Percentiles rank a stretch among this genome's conserved stretches.
Evolutionary conservation across 2,329 filamentous ascomycete genomes (phyloP).

Genomic region (Ophiocordyceps camponoti-saundersi): DNA sequence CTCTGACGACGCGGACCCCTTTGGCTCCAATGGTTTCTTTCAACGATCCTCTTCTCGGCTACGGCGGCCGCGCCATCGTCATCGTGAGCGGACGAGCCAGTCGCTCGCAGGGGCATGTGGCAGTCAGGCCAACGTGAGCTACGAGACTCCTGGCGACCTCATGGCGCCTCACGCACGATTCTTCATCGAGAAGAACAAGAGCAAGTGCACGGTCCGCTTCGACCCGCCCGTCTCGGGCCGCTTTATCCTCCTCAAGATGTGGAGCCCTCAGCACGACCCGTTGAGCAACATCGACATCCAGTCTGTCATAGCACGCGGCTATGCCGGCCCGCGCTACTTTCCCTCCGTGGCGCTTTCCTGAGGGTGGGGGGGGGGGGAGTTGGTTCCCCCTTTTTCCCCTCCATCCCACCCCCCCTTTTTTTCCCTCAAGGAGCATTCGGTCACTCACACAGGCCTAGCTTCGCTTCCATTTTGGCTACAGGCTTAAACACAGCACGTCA

Average conservation of each 20-base stretch:
- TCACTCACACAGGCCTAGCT: too few species aligned
- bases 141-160: slow-evolving; percentile 41
- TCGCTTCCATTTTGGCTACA: too few species aligned
- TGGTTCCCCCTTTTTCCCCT: too few species aligned
- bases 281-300: slow-evolving; percentile 73
- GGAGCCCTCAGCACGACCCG: slow-evolving; percentile 55
- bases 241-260: slow-evolving; percentile 79
- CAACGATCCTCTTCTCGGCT: slow-evolving; percentile 6
- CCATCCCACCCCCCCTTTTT: too few species aligned
- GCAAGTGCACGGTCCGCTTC: slow-evolving; percentile 74
- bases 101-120: slow-evolving; percentile 21
- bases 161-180: slow-evolving; percentile 66
- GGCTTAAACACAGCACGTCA: too few species aligned
- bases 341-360: slow-evolving; percentile 48
- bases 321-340: slow-evolving; percentile 72
- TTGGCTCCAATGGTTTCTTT: slow-evolving; percentile 11
- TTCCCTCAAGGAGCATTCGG: too few species aligned
- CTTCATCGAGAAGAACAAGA: slow-evolving; percentile 67
- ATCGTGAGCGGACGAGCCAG: slow-evolving; percentile 5
- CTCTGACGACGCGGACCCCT: slow-evolving; percentile 13
- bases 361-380: background rate
- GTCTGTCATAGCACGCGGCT: slow-evolving; percentile 68
- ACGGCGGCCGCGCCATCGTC: slow-evolving; percentile 4
- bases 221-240: slow-evolving; percentile 66
- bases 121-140: slow-evolving; percentile 33